A percentile compares a stretch with the other conserved stretches of the same genome.
Conservation (phyloP, 768 basidiomycete species). For the Suillus fuscotomentosus region DNA sequence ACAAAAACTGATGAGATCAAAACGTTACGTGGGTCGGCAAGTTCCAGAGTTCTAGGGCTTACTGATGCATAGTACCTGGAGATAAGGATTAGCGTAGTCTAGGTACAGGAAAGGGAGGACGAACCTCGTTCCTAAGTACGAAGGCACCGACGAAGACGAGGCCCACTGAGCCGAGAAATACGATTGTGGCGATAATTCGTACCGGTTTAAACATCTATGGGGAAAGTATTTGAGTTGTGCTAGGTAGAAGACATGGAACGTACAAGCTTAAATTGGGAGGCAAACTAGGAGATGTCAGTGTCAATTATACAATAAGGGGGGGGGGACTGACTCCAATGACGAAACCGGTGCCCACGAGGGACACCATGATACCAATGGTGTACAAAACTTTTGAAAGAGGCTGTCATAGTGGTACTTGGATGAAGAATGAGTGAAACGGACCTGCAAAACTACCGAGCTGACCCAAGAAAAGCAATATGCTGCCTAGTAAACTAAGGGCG, state of each 20-base stretch:
- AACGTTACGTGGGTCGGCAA: not conserved
- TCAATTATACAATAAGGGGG: not conserved
- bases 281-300: slow-evolving; percentile 48
- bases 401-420: slow-evolving; percentile 2
- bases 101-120: slow-evolving; percentile 23
- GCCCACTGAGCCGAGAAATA: slow-evolving; percentile 76
- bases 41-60: slow-evolving; percentile 8
- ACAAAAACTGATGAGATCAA: slow-evolving; percentile 66
- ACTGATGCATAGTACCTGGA: slow-evolving; percentile 69
- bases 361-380: slow-evolving; percentile 76
- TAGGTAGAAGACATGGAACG: slow-evolving; percentile 15
- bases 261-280: slow-evolving; percentile 79
- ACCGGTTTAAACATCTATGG: slow-evolving; percentile 93
- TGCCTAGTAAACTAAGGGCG: slow-evolving; percentile 75
- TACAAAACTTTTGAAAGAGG: slow-evolving; percentile 61
- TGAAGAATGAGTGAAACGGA: slow-evolving; percentile 35
- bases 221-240: not conserved
- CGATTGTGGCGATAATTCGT: slow-evolving; percentile 75
- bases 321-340: slow-evolving; percentile 73
- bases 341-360: slow-evolving; percentile 87
- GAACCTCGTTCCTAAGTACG: slow-evolving; percentile 63
- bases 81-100: not conserved
- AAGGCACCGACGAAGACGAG: slow-evolving; percentile 88
- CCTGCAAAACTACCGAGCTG: slow-evolving; percentile 70
- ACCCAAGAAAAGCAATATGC: slow-evolving; percentile 74